Conservation (phyloP, 192 early-diverging fungal genomes). For the Phlyctochytrium bullatum region DNA sequence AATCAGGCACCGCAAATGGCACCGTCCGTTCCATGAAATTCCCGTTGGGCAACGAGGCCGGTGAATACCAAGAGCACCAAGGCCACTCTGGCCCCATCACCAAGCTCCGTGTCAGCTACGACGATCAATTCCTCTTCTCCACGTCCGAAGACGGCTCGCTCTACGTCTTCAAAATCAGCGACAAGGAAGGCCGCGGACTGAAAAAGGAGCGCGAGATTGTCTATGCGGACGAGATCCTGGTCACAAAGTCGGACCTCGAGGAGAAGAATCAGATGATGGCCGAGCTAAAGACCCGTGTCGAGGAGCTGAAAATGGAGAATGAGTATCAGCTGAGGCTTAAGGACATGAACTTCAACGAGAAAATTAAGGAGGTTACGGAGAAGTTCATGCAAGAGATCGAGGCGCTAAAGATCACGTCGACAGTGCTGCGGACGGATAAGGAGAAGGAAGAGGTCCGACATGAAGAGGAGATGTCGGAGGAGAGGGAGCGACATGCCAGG, state of each 20-base stretch:
- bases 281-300: constrained; percentile 58
- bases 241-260: constrained; percentile 62
- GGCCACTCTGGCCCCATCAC: constrained; percentile 53
- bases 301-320: constrained; percentile 68
- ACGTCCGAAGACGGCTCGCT: constrained; percentile 54
- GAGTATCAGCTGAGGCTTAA: constrained; percentile 65
- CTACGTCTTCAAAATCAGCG: constrained; percentile 56
- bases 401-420: constrained; percentile 54
- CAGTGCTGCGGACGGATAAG: constrained; percentile 58
- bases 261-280: constrained; percentile 56
- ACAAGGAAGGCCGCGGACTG: constrained; percentile 49
- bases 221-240: constrained; percentile 64
- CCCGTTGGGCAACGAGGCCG: constrained; percentile 43
- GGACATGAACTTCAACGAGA: constrained; percentile 70
- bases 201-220: constrained; percentile 53
- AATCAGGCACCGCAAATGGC: constrained; percentile 46
- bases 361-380: constrained; percentile 63
- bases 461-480: constrained; percentile 60
- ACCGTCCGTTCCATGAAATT: constrained; percentile 57
- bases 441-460: constrained; percentile 63
- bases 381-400: constrained; percentile 68
- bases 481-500: constrained; percentile 48
- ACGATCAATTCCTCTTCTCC: constrained; percentile 61
- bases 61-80: constrained; percentile 61
- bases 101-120: constrained; percentile 51